Base-by-base conservation (phyloP, 176 grass and related monocot species). In the Eragrostis curvula region DNA sequence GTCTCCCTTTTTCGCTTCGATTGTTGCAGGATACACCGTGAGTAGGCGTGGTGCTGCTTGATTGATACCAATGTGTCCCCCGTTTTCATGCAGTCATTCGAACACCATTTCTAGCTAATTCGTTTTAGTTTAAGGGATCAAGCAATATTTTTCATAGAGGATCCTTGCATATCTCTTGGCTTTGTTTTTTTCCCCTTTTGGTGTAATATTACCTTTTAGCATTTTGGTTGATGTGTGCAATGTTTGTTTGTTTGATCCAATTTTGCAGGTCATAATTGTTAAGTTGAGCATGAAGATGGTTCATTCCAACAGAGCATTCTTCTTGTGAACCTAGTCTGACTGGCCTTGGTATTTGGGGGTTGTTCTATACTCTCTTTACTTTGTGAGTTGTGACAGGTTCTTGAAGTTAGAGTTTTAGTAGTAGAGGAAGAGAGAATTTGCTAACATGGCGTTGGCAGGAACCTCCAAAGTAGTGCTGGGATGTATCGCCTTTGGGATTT, bases 401-500 rank as follows among this genome's bases (percentile, higher is more conserved):
- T 89, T 89, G 78, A 89, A 77, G 77, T 76, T 87, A 87, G 78
- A 58, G 70, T 75, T 81, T 81, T 82, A 76, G 85, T 43, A 62
- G 68, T 75, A 81, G 78, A 62, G 71, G 79, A 75, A 67, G 85
- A 81, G 41, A 81, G 85, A 72, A 60, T 76, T 79, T 65, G 79
- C 85, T 81, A 87, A 82, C 2, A 94, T 91, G 89, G 87, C 63
- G 59, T 78, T 94, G 56, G 89, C 89, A 28, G 61, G 81, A n/a
- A 91, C 84, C 18, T 81, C 82, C 10, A 94, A 92, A 80, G 89
- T 94, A 84, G 89, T 89, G 68, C 82, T 94, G 75, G 92, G 92
- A 86, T 89, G 89, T 46, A 73, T 94, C 30, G 92, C 92, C 30
- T 94, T 94, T 69, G 73, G 81, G 68, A 87, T 92, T 80, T 94